Conservation (phyloP, 306 rosid genomes). For the Rubus idaeus region DNA sequence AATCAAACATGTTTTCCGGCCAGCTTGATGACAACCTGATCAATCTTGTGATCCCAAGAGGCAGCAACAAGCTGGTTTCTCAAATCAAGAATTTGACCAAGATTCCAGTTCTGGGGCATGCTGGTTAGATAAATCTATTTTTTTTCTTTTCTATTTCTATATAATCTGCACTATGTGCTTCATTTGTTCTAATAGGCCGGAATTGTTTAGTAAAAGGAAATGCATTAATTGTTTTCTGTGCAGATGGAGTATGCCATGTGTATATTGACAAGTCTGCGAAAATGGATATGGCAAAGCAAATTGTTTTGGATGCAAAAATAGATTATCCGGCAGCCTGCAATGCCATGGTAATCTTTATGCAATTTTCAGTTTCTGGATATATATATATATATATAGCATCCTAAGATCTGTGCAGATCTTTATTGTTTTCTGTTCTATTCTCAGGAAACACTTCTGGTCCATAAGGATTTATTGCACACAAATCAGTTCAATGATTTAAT, state of each 20-base stretch:
- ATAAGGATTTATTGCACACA: conserved; percentile 55
- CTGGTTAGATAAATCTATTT: conserved; percentile 52
- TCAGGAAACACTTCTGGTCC: conserved; percentile 96
- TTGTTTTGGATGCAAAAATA: conserved; percentile 80
- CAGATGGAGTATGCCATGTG: conserved; percentile 98
- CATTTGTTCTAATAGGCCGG: conserved; percentile 48
- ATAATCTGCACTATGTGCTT: conserved; percentile 21
- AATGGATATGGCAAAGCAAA: conserved; percentile 72
- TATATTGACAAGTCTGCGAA: conserved; percentile 91
- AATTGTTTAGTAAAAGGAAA: conserved; percentile 8
- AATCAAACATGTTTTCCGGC: conserved; percentile 46
- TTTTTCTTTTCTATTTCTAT: background rate
- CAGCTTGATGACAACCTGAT: conserved; percentile 82
- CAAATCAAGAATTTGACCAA: conserved; percentile 85
- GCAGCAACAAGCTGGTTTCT: conserved; percentile 93
- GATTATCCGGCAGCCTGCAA: conserved; percentile 97
- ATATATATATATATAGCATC: too few species aligned
- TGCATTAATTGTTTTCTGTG: conserved; percentile 24
- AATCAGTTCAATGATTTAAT: conserved; percentile 53
- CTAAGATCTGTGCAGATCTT: too few species aligned
- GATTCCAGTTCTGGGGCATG: conserved; percentile 98
- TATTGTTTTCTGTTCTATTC: conserved; percentile 15
- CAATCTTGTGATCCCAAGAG: conserved; percentile 96
- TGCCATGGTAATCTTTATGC: conserved; percentile 73
- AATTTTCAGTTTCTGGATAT: too few species aligned